Evolutionary conservation across 176 grass and related monocot genomes (phyloP).

Genomic region (Avena atlantica): DNA sequence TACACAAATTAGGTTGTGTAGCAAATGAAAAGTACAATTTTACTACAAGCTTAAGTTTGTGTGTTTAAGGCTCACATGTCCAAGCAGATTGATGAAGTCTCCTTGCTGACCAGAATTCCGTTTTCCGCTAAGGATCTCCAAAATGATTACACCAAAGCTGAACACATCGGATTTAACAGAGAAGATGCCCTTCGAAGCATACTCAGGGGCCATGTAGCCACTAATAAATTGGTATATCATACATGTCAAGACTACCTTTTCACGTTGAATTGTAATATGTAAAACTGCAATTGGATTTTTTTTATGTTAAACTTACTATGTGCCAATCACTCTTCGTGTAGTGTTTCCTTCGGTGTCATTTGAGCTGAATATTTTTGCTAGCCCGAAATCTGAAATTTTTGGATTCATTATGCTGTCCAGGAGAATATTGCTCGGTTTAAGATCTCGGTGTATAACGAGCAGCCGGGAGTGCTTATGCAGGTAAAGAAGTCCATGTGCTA

Average conservation of each 20-base stretch:
- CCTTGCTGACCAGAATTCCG: slow-evolving; percentile 3
- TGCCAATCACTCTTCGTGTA: slow-evolving; percentile 26
- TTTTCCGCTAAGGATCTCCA: slow-evolving; percentile 36
- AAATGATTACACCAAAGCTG: slow-evolving; percentile 38
- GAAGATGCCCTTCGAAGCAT: slow-evolving; percentile 31
- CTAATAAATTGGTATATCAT: slow-evolving; percentile 23
- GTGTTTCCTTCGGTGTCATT: background rate
- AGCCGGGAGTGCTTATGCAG: slow-evolving; percentile 32
- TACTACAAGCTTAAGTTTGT: background rate
- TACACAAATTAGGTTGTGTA: background rate
- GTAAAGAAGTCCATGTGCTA: slow-evolving; percentile 40
- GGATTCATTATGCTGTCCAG: slow-evolving; percentile 18
- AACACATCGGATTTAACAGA: slow-evolving; percentile 30
- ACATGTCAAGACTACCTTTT: background rate
- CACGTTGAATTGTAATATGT: background rate
- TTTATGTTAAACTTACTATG: slow-evolving; percentile 34
- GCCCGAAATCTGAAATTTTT: slow-evolving; percentile 27
- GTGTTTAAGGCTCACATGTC: slow-evolving; percentile 4
- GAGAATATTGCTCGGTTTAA: slow-evolving; percentile 37
- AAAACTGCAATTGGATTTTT: background rate
- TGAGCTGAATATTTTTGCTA: slow-evolving; percentile 39
- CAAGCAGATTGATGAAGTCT: slow-evolving; percentile 20
- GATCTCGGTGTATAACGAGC: slow-evolving; percentile 34
- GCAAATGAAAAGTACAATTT: background rate
- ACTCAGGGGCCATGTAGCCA: slow-evolving; percentile 48